Evolutionary conservation across 1,139 yeast species (phyloP).

Genomic region (Dujonia santamariae): DNA sequence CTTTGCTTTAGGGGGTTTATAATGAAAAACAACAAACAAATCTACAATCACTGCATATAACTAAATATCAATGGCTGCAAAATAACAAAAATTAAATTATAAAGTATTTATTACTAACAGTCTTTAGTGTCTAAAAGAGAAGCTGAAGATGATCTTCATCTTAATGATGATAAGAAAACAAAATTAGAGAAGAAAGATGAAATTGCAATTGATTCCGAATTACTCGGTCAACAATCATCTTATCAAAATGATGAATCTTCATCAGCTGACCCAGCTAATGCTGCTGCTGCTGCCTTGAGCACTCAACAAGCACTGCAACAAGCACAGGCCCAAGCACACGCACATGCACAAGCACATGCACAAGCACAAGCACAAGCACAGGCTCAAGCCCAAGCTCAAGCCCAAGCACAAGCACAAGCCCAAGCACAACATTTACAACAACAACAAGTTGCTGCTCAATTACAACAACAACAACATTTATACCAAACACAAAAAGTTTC

Average conservation of each 20-base stretch:
- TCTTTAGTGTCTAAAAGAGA: slow-evolving; percentile 28
- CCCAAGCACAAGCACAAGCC: slow-evolving; percentile 7
- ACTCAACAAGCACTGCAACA: slow-evolving; percentile 14
- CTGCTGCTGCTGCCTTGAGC: slow-evolving; percentile 10
- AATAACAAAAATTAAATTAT: not conserved
- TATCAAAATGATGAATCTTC: slow-evolving; percentile 14
- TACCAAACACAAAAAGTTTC: slow-evolving; percentile 9
- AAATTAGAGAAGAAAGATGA: slow-evolving; percentile 31
- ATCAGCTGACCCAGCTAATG: slow-evolving; percentile 13
- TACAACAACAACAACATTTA: slow-evolving; percentile 10
- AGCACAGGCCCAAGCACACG: slow-evolving; percentile 7
- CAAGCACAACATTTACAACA: slow-evolving; percentile 7
- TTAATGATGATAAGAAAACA: slow-evolving; percentile 20
- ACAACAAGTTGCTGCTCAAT: no score
- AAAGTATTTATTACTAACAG: slow-evolving; percentile 2
- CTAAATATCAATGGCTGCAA: not conserved
- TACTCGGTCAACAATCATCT: slow-evolving; percentile 44
- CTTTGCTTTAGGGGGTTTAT: no score
- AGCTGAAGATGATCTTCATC: slow-evolving; percentile 18
- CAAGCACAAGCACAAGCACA: slow-evolving; percentile 6
- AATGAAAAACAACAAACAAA: no score
- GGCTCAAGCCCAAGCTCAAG: slow-evolving; percentile 6
- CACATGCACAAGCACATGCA: slow-evolving; percentile 3
- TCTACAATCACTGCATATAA: slow-evolving; percentile 4
- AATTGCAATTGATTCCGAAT: slow-evolving; percentile 46